Evolutionary conservation across 352 stramenopile species (phyloP), one percentile per base, ranked within the genome.

Genomic region (Phytophthora citricola): DNA sequence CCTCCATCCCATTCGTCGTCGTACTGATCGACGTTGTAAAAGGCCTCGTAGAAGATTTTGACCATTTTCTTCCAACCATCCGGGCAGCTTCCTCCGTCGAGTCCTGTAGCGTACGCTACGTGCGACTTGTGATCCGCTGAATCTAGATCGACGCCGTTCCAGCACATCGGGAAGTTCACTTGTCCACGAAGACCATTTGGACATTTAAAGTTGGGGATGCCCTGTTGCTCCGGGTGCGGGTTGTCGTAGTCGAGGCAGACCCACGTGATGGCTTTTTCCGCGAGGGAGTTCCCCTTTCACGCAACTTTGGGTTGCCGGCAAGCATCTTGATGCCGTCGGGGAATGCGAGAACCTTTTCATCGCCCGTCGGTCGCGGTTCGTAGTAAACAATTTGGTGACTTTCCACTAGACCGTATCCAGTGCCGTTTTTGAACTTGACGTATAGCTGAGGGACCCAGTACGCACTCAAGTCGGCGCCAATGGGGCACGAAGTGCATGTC

Each of bases 121-220:
- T 83, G 77, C 1, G 74, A 81, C 66, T 81, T 82, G 69, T 86
- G 77, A 48, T 86, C 72, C 0, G 57, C 50, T 17, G 77, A 86
- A 56, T 86, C 77, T 27, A 80, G 63, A 39, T 86, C 65, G 27
- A 71, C 69, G 31, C 71, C 74, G 39, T 86, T 66, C 77, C 77
- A 83, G 51, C 75, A 86, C 74, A 86, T 86, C 26, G 77, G 74
- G 41, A 86, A 86, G 52, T 83, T 86, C 22, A 86, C 74, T 38
- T 86, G 77, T 15, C 72, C 72, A n/a, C 75, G 77, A 8, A 86
- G 44, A 2, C 77, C 74, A 4, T 83, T 61, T 12, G 74, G 77
- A 27, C 74, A 85, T 26, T 79, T 78, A 49, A 73, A 68, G 46
- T 75, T 79, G 14, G 77, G 71, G 46, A 85, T 79, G 15, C 74